A percentile compares a stretch with the other conserved stretches of the same genome.
Conservation (phyloP, 345 rosid species). For the Citrus maxima region DNA sequence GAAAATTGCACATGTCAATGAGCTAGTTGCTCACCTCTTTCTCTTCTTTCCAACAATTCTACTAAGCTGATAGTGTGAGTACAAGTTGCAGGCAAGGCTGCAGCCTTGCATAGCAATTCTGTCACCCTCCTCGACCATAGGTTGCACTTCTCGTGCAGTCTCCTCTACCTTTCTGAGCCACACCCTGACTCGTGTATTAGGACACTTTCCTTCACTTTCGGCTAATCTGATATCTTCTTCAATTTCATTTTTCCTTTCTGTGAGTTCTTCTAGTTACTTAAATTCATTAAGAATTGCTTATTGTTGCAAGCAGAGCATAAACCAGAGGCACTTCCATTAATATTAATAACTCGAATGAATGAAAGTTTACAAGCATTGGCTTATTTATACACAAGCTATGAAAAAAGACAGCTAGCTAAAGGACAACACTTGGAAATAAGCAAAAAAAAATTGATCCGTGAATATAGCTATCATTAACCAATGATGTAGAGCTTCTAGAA, state of each 20-base stretch:
- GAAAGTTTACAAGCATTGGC: too few species aligned
- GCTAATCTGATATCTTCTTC: constrained; percentile 9
- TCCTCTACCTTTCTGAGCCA: constrained; percentile 29
- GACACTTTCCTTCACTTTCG: constrained; percentile 26
- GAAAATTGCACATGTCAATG: constrained; percentile 17
- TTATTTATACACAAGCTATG: too few species aligned
- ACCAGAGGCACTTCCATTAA: too few species aligned
- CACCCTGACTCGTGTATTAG: constrained; percentile 13
- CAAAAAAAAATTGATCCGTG: too few species aligned
- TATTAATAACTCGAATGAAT: too few species aligned
- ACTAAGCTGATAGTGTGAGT: constrained; percentile 12
- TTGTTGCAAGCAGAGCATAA: too few species aligned
- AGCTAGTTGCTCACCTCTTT: constrained; percentile 13
- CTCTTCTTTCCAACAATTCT: constrained; percentile 9
- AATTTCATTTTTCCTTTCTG: neutral
- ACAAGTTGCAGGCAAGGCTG: constrained; percentile 5
- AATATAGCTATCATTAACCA: too few species aligned
- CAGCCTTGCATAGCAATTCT: neutral
- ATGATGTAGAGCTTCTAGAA: too few species aligned
- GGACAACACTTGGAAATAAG: too few species aligned
- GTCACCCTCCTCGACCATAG: constrained; percentile 12
- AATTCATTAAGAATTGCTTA: too few species aligned
- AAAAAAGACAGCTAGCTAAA: too few species aligned
- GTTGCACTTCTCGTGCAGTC: constrained; percentile 13
- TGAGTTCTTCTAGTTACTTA: neutral